Percentiles rank a stretch among this genome's conserved stretches.
Evolutionary conservation across 257 asterid species (phyloP).

Genomic region (Schizonepeta tenuifolia): DNA sequence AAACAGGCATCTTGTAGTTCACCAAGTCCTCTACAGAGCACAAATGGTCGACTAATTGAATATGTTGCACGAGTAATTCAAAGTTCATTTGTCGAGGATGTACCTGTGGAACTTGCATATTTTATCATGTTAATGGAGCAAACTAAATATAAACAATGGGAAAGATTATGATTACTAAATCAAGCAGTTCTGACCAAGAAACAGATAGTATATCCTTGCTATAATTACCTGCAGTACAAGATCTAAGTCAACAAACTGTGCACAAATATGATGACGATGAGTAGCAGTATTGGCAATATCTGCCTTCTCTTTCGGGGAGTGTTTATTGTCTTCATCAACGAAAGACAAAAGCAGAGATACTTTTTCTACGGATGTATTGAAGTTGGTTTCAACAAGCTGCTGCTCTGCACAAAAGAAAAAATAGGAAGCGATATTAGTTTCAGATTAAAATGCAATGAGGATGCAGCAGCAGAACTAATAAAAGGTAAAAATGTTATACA

Average conservation of each 20-base stretch:
- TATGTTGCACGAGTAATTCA: slow-evolving; percentile 66
- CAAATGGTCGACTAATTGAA: slow-evolving; percentile 73
- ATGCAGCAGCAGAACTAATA: slow-evolving; percentile 23
- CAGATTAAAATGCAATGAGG: slow-evolving; percentile 17
- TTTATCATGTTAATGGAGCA: slow-evolving; percentile 38
- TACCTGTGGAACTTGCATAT: slow-evolving; percentile 65
- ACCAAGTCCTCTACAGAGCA: slow-evolving; percentile 40
- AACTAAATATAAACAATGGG: slow-evolving; percentile 27
- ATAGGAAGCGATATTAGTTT: slow-evolving; percentile 36
- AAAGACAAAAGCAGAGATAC: slow-evolving; percentile 71
- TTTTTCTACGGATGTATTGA: slow-evolving; percentile 63
- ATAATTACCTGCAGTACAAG: slow-evolving; percentile 67
- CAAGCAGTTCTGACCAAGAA: slow-evolving; percentile 25
- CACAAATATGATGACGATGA: slow-evolving; percentile 55
- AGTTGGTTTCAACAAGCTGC: slow-evolving; percentile 87
- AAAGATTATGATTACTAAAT: slow-evolving; percentile 14
- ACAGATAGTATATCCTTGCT: slow-evolving; percentile 21
- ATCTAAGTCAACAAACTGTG: slow-evolving; percentile 53
- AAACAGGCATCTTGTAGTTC: slow-evolving; percentile 37
- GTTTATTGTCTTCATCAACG: slow-evolving; percentile 67
- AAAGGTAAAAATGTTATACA: not conserved
- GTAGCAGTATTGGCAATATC: slow-evolving; percentile 43
- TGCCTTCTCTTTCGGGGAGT: slow-evolving; percentile 39
- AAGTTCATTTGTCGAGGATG: slow-evolving; percentile 67
- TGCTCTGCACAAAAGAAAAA: slow-evolving; percentile 66